Evolutionary conservation across 192 early-diverging fungal species (phyloP).

Genomic region (Funneliformis geosporum): DNA sequence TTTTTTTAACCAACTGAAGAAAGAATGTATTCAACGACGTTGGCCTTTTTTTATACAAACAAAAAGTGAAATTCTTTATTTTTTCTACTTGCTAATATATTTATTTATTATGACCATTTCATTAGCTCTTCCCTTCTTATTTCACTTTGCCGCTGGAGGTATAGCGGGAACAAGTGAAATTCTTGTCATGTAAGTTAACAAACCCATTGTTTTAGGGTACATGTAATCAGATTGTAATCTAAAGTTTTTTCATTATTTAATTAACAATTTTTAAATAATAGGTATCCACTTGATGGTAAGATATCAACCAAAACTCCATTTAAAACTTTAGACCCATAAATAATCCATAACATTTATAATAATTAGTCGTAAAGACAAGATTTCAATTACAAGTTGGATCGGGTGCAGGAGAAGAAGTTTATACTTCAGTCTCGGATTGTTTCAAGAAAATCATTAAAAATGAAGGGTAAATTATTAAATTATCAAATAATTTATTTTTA

Average conservation of each 20-base stretch:
- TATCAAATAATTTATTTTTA: neutral
- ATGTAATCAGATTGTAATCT: neutral
- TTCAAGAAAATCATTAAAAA: constrained; percentile 88
- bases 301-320: neutral
- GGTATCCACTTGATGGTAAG: constrained; percentile 19
- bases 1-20: no score
- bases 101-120: neutral
- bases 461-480: constrained; percentile 66
- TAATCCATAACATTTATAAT: no score
- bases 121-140: constrained; percentile 73
- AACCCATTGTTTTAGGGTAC: constrained; percentile 11
- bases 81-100: no score
- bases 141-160: constrained; percentile 76
- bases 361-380: constrained; percentile 86
- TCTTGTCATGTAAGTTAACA: constrained; percentile 84
- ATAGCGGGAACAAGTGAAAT: constrained; percentile 92
- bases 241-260: neutral
- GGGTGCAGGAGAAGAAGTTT: constrained; percentile 69
- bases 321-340: neutral
- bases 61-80: neutral
- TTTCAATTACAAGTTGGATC: constrained; percentile 96
- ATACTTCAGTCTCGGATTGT: constrained; percentile 86
- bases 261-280: constrained; percentile 11
- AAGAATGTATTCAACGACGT: no score
- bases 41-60: neutral